These are phyloP conservation scores for Sporothrix pseudoabietina DNA, from an alignment of 2,329 filamentous ascomycete species.

Conservation along the genomic window DNA sequence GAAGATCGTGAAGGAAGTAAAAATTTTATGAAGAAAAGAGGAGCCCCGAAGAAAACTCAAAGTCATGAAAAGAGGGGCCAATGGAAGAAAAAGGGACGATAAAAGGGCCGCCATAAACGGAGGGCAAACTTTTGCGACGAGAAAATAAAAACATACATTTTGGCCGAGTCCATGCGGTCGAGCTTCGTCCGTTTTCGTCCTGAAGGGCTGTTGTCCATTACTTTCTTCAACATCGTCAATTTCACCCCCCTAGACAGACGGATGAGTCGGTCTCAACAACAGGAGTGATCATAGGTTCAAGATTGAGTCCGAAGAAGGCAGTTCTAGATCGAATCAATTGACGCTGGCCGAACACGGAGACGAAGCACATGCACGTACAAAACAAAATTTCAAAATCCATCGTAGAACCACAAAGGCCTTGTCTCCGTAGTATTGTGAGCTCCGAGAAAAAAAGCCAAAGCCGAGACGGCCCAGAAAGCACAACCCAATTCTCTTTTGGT, in stretches of 20 bases:
- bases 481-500: not conserved
- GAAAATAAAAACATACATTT: not conserved
- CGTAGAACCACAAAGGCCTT: not conserved
- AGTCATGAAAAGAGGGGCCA: not conserved
- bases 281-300: not conserved
- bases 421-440: not conserved
- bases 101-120: not conserved
- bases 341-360: not conserved
- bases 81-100: slow-evolving; percentile 17
- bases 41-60: not conserved
- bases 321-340: not conserved
- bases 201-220: not conserved
- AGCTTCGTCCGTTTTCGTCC: not conserved
- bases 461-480: not conserved
- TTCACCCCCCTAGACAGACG: not conserved
- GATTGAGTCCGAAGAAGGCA: not conserved
- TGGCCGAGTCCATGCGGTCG: not conserved
- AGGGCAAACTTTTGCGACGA: not conserved
- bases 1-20: slow-evolving; percentile 4
- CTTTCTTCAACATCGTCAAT: not conserved
- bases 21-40: not conserved
- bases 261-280: not conserved
- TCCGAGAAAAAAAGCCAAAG: slow-evolving; percentile 3
- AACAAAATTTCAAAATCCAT: not conserved
- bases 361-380: not conserved